phyloP scores from a whole-genome alignment of 129 eudicot species.

The Logfia minima region DNA sequence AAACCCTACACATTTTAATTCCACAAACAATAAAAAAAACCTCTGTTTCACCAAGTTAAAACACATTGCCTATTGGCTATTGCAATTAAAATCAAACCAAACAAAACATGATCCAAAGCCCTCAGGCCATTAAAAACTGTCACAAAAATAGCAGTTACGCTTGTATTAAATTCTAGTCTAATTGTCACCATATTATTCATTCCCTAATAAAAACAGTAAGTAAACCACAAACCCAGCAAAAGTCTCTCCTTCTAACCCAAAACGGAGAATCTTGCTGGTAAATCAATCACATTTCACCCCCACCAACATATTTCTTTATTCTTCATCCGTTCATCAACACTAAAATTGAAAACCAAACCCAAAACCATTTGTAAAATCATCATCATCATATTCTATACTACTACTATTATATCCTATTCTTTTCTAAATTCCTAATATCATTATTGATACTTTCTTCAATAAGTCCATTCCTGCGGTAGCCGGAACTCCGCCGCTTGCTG shows the following conservation, averaged over 20 bases:
- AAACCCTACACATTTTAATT: too few species aligned
- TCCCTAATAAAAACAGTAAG: neutral
- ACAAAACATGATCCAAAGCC: neutral
- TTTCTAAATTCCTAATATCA: neutral
- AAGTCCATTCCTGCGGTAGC: conserved; percentile 92
- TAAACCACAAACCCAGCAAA: conserved; percentile 12
- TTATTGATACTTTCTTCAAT: conserved; percentile 30
- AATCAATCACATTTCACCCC: neutral
- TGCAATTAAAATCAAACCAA: too few species aligned
- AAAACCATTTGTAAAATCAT: neutral
- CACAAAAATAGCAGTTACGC: conserved; percentile 7
- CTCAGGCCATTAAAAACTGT: conserved; percentile 19
- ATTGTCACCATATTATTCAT: too few species aligned
- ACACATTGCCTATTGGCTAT: too few species aligned
- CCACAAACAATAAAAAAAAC: too few species aligned
- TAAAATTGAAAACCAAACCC: too few species aligned
- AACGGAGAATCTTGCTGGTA: conserved; percentile 28
- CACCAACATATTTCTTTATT: conserved; percentile 25
- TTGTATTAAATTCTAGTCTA: neutral
- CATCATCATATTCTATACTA: conserved; percentile 20
- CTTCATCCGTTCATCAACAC: conserved; percentile 6
- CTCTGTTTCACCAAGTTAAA: too few species aligned
- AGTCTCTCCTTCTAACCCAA: conserved; percentile 40
- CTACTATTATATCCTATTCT: neutral
- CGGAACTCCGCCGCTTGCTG: conserved; percentile 49